phyloP scores from a whole-genome alignment of 192 early-diverging fungal genomes.

The Globomyces pollinis-pini region DNA sequence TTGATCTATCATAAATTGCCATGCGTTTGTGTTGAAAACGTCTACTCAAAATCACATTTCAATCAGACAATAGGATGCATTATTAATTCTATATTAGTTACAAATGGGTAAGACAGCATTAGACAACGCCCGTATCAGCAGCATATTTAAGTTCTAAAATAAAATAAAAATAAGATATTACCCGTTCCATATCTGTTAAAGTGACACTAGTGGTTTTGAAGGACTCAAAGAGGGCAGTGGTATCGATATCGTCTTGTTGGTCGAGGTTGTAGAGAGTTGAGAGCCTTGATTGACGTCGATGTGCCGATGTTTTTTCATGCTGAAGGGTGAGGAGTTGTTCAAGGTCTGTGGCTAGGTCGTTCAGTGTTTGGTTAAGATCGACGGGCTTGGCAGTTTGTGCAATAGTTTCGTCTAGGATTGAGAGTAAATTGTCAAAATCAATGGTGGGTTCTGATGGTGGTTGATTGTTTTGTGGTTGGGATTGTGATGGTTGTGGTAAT shows the following conservation, averaged over 20 bases:
- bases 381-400: neutral
- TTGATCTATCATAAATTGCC: too few species aligned
- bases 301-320: neutral
- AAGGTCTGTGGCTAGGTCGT: neutral
- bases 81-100: too few species aligned
- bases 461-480: neutral
- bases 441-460: neutral
- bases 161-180: neutral
- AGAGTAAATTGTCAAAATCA: neutral
- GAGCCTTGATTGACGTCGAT: neutral
- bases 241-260: neutral
- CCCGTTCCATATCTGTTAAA: neutral
- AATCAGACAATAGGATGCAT: too few species aligned
- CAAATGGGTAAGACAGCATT: too few species aligned
- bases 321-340: neutral
- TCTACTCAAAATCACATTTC: too few species aligned
- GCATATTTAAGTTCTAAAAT: neutral
- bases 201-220: neutral
- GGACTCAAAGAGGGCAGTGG: neutral
- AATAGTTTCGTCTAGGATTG: neutral
- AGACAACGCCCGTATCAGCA: neutral
- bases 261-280: constrained; percentile 1
- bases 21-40: too few species aligned
- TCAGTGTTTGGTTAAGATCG: neutral
- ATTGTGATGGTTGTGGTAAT: neutral